Percentiles rank a stretch among this genome's conserved stretches.
Conservation (phyloP, 306 rosid genomes). For the Dryas octopetala region DNA sequence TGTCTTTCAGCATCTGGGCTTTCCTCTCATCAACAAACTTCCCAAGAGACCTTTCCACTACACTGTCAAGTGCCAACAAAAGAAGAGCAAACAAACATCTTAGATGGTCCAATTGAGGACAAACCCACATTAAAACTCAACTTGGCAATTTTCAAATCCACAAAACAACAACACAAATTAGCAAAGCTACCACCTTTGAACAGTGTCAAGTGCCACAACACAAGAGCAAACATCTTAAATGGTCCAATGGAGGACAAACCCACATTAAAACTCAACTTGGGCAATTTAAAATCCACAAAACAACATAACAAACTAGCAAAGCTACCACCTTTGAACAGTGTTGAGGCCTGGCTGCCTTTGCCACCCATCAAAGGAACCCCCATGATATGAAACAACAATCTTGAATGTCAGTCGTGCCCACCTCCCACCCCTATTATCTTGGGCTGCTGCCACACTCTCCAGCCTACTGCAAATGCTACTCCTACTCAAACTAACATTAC, state of each 20-base stretch:
- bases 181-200: slow-evolving; percentile 52
- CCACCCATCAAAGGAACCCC: slow-evolving; percentile 92
- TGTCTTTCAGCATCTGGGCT: slow-evolving; percentile 58
- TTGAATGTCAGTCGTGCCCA: slow-evolving; percentile 87
- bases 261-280: slow-evolving; percentile 1
- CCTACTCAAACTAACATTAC: slow-evolving; percentile 9
- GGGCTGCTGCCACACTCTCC: slow-evolving; percentile 32
- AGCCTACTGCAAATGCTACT: slow-evolving; percentile 15
- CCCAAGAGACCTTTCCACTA: slow-evolving; percentile 68
- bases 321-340: slow-evolving; percentile 75
- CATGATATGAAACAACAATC: slow-evolving; percentile 73
- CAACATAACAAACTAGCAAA: background rate
- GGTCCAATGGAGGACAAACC: background rate
- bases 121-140: background rate
- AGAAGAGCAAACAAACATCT: background rate
- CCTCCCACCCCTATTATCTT: slow-evolving; percentile 57
- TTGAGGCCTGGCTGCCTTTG: slow-evolving; percentile 86
- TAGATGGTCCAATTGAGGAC: background rate
- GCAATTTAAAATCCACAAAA: background rate
- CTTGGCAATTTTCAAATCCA: background rate
- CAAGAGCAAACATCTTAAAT: slow-evolving; percentile 23
- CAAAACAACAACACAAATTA: background rate
- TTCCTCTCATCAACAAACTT: slow-evolving; percentile 86
- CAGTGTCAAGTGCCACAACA: slow-evolving; percentile 36
- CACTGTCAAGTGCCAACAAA: slow-evolving; percentile 41